Evolutionary conservation across 805 yeast species (phyloP).

Genomic region (Suhomyces xylopsoci): DNA sequence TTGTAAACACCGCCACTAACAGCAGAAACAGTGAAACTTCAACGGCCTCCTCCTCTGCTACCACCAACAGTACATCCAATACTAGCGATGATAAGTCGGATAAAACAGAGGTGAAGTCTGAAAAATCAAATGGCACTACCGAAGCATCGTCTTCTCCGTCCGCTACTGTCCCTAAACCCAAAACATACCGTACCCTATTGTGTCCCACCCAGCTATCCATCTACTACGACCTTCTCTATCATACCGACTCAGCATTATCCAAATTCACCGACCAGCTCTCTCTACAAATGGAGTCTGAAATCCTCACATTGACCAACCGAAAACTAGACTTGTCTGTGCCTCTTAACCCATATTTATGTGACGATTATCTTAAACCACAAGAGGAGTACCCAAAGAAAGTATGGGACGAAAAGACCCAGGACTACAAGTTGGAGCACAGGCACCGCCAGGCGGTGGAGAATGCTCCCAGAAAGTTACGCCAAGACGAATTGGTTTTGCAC

Average conservation of each 20-base stretch:
- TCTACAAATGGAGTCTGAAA: constrained; percentile 83
- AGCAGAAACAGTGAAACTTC: not conserved
- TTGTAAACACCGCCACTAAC: constrained; percentile 16
- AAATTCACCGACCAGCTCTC: constrained; percentile 77
- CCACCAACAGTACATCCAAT: not conserved
- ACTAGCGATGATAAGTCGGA: not conserved
- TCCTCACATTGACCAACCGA: constrained; percentile 72
- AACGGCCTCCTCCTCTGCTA: not conserved
- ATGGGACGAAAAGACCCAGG: constrained; percentile 36
- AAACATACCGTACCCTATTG: constrained; percentile 72
- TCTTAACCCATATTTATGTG: constrained; percentile 58
- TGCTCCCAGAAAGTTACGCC: constrained; percentile 36
- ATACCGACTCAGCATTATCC: constrained; percentile 72
- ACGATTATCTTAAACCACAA: constrained; percentile 48
- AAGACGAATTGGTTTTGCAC: constrained; percentile 49
- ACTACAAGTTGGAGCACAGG: constrained; percentile 23
- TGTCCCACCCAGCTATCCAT: constrained; percentile 77
- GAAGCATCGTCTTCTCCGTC: not conserved
- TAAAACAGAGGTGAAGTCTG: not conserved
- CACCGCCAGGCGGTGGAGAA: constrained; percentile 34
- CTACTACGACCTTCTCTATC: constrained; percentile 81
- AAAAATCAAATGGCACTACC: not conserved
- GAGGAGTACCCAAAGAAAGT: constrained; percentile 45
- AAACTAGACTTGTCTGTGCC: constrained; percentile 74
- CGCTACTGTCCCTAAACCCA: constrained; percentile 43